Percentiles rank a stretch among this genome's conserved stretches.
These are phyloP conservation scores for Blastomyces gilchristii DNA, from an alignment of 2,329 filamentous ascomycete species.

Conservation along the genomic window DNA sequence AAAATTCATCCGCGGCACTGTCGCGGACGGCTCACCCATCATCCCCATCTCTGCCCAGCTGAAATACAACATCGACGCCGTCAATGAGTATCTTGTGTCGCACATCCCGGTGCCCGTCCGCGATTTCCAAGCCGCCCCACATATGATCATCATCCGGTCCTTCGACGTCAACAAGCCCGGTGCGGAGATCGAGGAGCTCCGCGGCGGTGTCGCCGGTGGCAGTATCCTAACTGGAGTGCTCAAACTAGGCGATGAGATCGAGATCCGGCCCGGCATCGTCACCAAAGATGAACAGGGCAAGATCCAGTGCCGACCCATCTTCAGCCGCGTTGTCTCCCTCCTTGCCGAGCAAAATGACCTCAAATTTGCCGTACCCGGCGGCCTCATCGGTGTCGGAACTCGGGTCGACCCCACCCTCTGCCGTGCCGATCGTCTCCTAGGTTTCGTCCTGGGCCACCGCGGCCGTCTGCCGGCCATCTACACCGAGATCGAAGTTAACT, in stretches of 20 bases:
- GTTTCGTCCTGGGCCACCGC: constrained; percentile 92
- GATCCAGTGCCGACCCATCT: constrained; percentile 94
- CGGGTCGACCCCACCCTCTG: constrained; percentile 95
- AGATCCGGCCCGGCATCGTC: constrained; percentile 97
- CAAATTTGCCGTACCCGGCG: constrained; percentile 95
- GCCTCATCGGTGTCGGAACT: constrained; percentile 95
- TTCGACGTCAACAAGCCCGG: constrained; percentile 99
- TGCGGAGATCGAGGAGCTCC: constrained; percentile 95
- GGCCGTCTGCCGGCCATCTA: constrained; percentile 93
- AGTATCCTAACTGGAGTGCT: constrained; percentile 93
- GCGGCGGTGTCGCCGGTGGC: constrained; percentile 96
- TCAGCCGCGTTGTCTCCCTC: constrained; percentile 84
- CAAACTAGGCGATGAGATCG: constrained; percentile 95
- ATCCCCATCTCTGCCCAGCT: constrained; percentile 96
- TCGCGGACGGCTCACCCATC: constrained; percentile 87
- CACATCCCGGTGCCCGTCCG: constrained; percentile 85
- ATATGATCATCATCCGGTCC: constrained; percentile 98
- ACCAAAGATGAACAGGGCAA: constrained; percentile 87
- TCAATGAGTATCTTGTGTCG: constrained; percentile 91
- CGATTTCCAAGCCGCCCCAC: constrained; percentile 83
- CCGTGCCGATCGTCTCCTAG: constrained; percentile 96
- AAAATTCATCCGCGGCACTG: constrained; percentile 96
- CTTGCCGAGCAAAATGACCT: constrained; percentile 98
- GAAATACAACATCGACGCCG: constrained; percentile 98
- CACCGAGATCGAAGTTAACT: constrained; percentile 97